Evolutionary conservation across 225 moss, liverwort and hornwort genomes (phyloP), one percentile per base, ranked within the genome.

Genomic region (Marchantia polymorpha): DNA sequence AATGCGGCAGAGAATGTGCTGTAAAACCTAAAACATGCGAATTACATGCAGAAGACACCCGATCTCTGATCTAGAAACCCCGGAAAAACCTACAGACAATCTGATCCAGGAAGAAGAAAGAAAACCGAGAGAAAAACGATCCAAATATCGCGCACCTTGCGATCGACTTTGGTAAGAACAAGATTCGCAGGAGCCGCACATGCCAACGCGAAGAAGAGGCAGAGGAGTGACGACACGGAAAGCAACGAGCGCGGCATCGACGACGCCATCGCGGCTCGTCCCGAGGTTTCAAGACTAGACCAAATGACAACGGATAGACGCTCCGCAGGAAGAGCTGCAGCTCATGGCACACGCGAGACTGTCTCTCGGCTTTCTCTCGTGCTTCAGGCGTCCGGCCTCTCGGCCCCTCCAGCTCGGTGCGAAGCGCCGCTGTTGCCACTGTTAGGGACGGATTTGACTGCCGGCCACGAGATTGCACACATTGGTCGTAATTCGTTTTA

Each of bases 151-250:
- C 51, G 15, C 63, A 68, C 54, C 88, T 85, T 88, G 54, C 88
- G 85, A 83, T 88, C 88, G 22, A 76, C 88, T 67, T 81, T 88
- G 3, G 53, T 66, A 52, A 88, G 63, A 22, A 80, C 78, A 20
- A 88, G 85, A 77, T 76, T 80, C 3, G 72, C 30, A 47, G 72
- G 56, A 16, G 80, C 84, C 26, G 65, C 72, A 23, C 23, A 72
- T 12, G 76, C 63, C 3, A 67, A 79, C 6, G 76, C 13, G 76
- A 71, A 49, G 50, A 71, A 12, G 71, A 71, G 49, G 29, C 12
- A 66, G 66, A 66, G 26, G 76, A 64, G 69, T 64, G 22, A 79
- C 30, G 75, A 59, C 12, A 27, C 39, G 23, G 27, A 15, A 20
- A 72, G 20, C 31, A 66, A 59, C 48, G 78, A 78, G 59, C 72